A percentile compares a stretch with the other conserved stretches of the same genome.
phyloP scores from a whole-genome alignment of 257 asterid species.

The Datura wrightii region DNA sequence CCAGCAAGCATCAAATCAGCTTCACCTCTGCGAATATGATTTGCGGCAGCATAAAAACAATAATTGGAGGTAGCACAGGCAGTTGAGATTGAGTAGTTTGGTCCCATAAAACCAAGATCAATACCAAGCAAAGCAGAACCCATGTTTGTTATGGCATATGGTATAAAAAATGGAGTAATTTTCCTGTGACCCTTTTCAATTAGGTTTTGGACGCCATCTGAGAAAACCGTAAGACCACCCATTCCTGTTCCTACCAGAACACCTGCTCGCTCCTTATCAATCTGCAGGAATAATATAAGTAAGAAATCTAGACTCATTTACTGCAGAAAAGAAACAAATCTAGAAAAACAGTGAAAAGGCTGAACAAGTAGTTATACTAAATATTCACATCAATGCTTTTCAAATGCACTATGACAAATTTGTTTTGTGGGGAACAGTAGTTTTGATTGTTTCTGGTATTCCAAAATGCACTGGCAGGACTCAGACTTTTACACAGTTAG shows the following conservation, averaged over 20 bases:
- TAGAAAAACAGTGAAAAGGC: not conserved
- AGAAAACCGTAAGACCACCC: constrained; percentile 92
- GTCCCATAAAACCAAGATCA: constrained; percentile 97
- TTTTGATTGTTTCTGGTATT: not conserved
- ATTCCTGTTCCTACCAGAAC: constrained; percentile 92
- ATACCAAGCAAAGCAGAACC: constrained; percentile 94
- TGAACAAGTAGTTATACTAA: not conserved
- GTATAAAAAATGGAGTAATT: constrained; percentile 91
- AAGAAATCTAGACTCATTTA: constrained; percentile 25
- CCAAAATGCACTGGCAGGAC: not conserved
- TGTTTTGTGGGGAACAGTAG: not conserved
- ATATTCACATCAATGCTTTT: not conserved
- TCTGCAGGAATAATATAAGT: constrained; percentile 50
- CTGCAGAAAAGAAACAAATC: not conserved
- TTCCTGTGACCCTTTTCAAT: constrained; percentile 83
- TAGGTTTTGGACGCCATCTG: constrained; percentile 84
- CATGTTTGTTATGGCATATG: constrained; percentile 95
- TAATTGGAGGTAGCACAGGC: constrained; percentile 97
- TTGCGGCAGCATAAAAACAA: constrained; percentile 94
- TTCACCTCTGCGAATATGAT: constrained; percentile 97
- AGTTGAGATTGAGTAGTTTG: constrained; percentile 92
- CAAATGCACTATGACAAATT: constrained; percentile 1
- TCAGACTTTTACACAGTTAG: not conserved
- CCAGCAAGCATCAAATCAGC: constrained; percentile 94
- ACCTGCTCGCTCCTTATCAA: constrained; percentile 86